Evolutionary conservation across 371 early-diverging fungal genomes (phyloP).

Genomic region (Haplosporangium sp.): DNA sequence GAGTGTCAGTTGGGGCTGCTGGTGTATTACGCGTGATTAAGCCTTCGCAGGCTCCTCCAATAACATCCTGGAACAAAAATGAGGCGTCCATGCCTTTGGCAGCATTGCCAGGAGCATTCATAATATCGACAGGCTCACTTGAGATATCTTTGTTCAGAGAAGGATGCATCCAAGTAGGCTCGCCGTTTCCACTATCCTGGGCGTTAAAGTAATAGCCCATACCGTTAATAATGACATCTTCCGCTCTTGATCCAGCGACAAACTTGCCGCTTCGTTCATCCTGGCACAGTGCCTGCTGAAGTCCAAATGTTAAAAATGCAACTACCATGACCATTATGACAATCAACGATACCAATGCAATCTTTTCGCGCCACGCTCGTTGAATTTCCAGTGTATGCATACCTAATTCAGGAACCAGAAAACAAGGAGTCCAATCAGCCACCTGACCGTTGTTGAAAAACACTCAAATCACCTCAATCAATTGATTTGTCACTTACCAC

Average conservation of each 20-base stretch:
- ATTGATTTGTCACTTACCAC: constrained; percentile 31
- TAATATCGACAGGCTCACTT: constrained; percentile 60
- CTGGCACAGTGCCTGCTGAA: constrained; percentile 69
- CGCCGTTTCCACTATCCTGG: constrained; percentile 41
- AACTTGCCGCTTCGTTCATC: constrained; percentile 50
- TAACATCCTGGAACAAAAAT: constrained; percentile 63
- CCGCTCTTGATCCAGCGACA: constrained; percentile 41
- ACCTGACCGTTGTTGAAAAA: neutral
- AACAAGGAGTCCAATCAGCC: neutral
- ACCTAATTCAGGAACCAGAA: constrained; percentile 20
- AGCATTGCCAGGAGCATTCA: constrained; percentile 64
- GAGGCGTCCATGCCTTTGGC: constrained; percentile 67
- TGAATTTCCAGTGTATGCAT: constrained; percentile 64
- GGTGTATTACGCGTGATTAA: constrained; percentile 30
- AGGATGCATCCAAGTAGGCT: constrained; percentile 57
- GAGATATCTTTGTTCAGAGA: constrained; percentile 64
- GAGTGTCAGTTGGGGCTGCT: constrained; percentile 23
- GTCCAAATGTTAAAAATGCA: constrained; percentile 83
- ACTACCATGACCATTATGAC: constrained; percentile 76
- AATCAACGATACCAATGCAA: constrained; percentile 82
- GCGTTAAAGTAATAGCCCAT: constrained; percentile 56
- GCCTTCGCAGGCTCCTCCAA: constrained; percentile 39
- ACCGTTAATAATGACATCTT: constrained; percentile 50
- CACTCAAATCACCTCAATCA: neutral
- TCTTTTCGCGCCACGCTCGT: constrained; percentile 91